Evolutionary conservation across 2,329 filamentous ascomycete species (phyloP), one percentile per base, ranked within the genome.

Genomic region (Pseudocercospora fijiensis): DNA sequence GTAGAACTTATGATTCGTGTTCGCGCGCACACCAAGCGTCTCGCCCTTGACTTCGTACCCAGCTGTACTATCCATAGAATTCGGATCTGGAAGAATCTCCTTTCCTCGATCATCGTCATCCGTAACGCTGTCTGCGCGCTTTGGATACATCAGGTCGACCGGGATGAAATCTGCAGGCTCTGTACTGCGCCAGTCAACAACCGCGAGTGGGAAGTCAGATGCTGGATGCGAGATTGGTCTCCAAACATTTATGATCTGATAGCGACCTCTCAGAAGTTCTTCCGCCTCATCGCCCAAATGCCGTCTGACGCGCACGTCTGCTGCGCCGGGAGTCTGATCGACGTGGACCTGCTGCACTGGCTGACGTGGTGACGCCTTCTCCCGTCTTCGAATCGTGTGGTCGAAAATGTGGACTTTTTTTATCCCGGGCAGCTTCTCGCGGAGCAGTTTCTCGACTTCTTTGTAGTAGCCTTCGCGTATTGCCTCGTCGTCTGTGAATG

Each of bases 211-310:
- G 69, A 83, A 85, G 51, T 89, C 84, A 62, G 87, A 85, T 6
- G 90, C 83, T 2, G 88, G 85, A 37, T 80, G 79, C 28, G 82
- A 81, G 67, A 90, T 88, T 0, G 88, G 88, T 41, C 88, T 81
- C 88, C 88, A 90, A 16, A 90, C 87, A 66, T 90, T 90, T 74
- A 90, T 86, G 70, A 90, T 85, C 71, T 89, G 86, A 71, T 85
- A 88, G 4, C 88, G 81, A 7, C 82, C 81, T 61, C 81, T 79
- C 2, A 89, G 68, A 9, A 89, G 76, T 60, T 81, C 79, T 27
- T 87, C 84, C 0, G 82, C 84, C 69, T 88, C 85, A 1, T 80
- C 80, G 0, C 83, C 79, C 0, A 89, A 67, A 69, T 91, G 88
- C 0, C 86, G 80, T 1, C 85, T 80, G 13, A 90, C 87, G 11